phyloP scores from a whole-genome alignment of 768 basidiomycete species.

The Gloeostereum incarnatum region DNA sequence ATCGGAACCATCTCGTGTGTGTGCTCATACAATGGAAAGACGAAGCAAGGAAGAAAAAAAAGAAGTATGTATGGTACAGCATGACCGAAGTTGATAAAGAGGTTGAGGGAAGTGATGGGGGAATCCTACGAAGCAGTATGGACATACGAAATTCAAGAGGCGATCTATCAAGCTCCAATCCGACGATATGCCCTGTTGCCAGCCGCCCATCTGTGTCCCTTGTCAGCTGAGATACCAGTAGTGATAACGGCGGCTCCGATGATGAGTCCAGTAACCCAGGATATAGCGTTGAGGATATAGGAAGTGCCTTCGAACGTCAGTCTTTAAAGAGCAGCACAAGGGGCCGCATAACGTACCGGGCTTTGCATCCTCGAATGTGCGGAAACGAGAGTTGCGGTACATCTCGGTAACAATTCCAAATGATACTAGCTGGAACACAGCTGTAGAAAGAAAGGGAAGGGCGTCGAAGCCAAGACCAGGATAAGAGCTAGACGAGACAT shows the following conservation, averaged over 20 bases:
- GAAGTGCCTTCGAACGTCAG: constrained; percentile 36
- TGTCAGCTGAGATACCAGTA: constrained; percentile 55
- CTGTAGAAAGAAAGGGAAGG: constrained; percentile 18
- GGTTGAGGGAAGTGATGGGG: too few species aligned
- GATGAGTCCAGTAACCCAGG: constrained; percentile 52
- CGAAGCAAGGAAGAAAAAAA: too few species aligned
- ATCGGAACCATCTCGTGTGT: too few species aligned
- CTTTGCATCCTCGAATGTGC: constrained; percentile 46
- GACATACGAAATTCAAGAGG: too few species aligned
- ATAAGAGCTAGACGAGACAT: constrained; percentile 6
- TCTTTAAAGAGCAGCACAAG: background rate
- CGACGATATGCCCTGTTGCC: constrained; percentile 59
- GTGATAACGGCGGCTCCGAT: constrained; percentile 43
- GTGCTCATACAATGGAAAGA: too few species aligned
- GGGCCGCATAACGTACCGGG: constrained; percentile 33
- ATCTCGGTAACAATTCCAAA: constrained; percentile 59
- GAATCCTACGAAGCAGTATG: too few species aligned
- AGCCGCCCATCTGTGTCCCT: constrained; percentile 66
- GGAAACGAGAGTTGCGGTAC: constrained; percentile 35
- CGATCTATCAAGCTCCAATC: constrained; percentile 15
- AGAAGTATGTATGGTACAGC: too few species aligned
- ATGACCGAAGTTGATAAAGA: too few species aligned
- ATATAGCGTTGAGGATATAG: constrained; percentile 47
- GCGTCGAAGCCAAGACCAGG: background rate
- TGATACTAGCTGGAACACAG: constrained; percentile 48